phyloP scores from a whole-genome alignment of 495 filamentous ascomycete species.

The Terfezia claveryi region DNA sequence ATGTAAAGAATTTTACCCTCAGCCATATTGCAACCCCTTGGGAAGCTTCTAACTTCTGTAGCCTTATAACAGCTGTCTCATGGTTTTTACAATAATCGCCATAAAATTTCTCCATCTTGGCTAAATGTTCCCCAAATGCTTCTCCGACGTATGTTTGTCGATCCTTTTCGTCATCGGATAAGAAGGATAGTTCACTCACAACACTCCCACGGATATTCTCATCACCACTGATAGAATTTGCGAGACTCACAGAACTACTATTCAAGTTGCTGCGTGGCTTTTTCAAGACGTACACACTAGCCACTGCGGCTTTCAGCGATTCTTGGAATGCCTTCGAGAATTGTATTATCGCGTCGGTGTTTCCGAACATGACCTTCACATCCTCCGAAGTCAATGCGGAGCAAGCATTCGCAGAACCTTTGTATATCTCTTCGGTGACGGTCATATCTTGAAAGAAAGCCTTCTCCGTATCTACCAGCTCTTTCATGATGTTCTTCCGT shows the following conservation, averaged over 20 bases:
- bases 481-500: slow-evolving; percentile 61
- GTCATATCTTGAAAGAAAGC: slow-evolving; percentile 82
- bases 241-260: slow-evolving; percentile 23
- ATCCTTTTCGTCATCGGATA: slow-evolving; percentile 47
- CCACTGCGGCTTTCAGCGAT: slow-evolving; percentile 52
- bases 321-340: slow-evolving; percentile 62
- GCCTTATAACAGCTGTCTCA: slow-evolving; percentile 56
- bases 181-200: slow-evolving; percentile 7
- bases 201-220: slow-evolving; percentile 1
- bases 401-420: slow-evolving; percentile 68
- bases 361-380: slow-evolving; percentile 70
- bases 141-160: slow-evolving; percentile 52
- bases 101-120: slow-evolving; percentile 64
- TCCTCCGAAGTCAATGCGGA: slow-evolving; percentile 62
- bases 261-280: slow-evolving; percentile 16
- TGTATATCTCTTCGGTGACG: slow-evolving; percentile 89
- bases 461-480: slow-evolving; percentile 78
- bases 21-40: slow-evolving; percentile 71
- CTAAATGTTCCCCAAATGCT: slow-evolving; percentile 51
- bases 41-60: slow-evolving; percentile 48
- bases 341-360: slow-evolving; percentile 62
- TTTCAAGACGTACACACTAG: slow-evolving; percentile 38
- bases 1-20: slow-evolving; percentile 15
- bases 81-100: slow-evolving; percentile 70
- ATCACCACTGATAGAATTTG: slow-evolving; percentile 14